phyloP scores from a whole-genome alignment of 345 rosid genomes.

The Eucalyptus sideroxylon region DNA sequence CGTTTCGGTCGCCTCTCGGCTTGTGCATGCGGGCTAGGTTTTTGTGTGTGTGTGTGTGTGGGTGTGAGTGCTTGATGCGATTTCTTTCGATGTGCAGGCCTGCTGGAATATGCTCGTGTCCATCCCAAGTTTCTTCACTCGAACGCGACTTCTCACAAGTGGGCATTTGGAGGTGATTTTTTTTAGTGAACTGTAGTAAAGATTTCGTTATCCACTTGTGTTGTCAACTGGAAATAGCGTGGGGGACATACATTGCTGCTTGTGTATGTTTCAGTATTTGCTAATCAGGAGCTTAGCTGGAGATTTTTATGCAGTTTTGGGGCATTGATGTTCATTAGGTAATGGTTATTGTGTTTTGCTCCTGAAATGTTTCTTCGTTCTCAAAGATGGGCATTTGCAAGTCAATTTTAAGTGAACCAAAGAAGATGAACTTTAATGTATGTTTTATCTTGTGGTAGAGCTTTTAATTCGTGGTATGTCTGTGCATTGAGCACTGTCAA shows the following conservation, averaged over 20 bases:
- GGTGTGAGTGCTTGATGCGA: not conserved
- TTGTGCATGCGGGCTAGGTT: not conserved
- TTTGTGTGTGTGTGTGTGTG: not conserved
- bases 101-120: slow-evolving; percentile 82
- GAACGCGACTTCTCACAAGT: slow-evolving; percentile 97
- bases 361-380: not conserved
- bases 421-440: not conserved
- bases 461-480: not conserved
- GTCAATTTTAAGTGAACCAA: not conserved
- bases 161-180: slow-evolving; percentile 91
- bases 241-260: not conserved
- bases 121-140: slow-evolving; percentile 97
- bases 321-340: not conserved
- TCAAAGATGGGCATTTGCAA: not conserved
- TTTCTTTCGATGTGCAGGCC: slow-evolving; percentile 15
- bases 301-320: not conserved
- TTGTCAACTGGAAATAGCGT: not conserved
- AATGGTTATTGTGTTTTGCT: not conserved
- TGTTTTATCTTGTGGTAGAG: not conserved
- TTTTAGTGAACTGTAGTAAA: not conserved
- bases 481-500: not conserved
- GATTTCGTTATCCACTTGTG: not conserved
- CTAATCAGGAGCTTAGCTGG: not conserved
- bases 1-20: not conserved
- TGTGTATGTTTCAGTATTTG: not conserved